Evolutionary conservation across 2,329 filamentous ascomycete species (phyloP), one percentile per base, ranked within the genome.

Genomic region (Penicillium digitatum): DNA sequence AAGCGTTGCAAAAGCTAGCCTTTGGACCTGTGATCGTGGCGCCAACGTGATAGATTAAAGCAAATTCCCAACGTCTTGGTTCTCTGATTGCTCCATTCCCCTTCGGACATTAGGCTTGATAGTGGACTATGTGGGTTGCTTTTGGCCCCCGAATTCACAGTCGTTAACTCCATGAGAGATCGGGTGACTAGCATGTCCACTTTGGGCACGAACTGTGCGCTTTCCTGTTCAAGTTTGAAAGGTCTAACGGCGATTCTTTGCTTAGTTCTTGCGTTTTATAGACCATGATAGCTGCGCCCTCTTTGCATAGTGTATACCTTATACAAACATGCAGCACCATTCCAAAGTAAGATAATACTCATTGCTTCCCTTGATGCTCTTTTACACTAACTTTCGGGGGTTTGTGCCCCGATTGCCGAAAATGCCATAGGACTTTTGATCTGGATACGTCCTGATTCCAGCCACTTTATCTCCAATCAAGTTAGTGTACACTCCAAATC

Each of bases 151-250:
- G 20, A 49, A 29, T 45, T 29, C 46, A 39, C 39, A 20, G 39
- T 46, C 47, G 52, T 45, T 9, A 39, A 54, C 46, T 54, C 52
- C 51, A 45, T 54, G 44, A 50, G 35, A 49, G 52, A 54, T 50
- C 38, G 32, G 32, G 38, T 32, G 22, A n/a, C 8, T 38, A 34
- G 16, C 18, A 29, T 38, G 24, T 5, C 32, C 31, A 12, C 16
- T 32, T 54, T 26, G 20, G 43, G 35, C 5, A 12, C 31, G 20
- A 26, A 22, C 34, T 48, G 35, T 27, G 48, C 24, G 31, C 39
- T 44, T 11, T 24, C 24, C 14, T 42, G 31, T 26, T 34, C 16
- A 20, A 37, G 29, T 31, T 32, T 24, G 8, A 22, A 2, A 10
- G 7, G 22, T 50, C 14, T 32, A 22, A 14, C 14, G n/a, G 2